phyloP scores from a whole-genome alignment of 352 stramenopile species.

The Thalassiosira exigua region DNA sequence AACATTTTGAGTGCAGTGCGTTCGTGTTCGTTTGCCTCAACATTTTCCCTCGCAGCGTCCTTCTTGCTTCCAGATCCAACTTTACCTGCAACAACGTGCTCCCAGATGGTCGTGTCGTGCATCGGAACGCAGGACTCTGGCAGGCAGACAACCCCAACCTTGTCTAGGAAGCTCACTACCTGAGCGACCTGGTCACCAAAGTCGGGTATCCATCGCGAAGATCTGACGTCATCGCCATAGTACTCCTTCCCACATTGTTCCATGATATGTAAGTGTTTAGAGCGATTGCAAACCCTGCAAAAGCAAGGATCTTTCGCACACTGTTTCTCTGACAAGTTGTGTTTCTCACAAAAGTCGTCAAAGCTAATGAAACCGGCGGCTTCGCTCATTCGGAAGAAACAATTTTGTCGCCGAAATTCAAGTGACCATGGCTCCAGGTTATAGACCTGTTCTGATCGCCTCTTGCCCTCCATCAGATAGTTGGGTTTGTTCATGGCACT shows the following conservation, averaged over 20 bases:
- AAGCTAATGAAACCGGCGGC: not conserved
- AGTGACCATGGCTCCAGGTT: not conserved
- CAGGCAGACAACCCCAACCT: too few relatives aligned
- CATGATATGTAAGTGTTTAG: not conserved
- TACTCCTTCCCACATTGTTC: not conserved
- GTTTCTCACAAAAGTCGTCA: not conserved
- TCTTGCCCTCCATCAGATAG: constrained; percentile 5
- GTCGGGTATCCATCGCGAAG: too few relatives aligned
- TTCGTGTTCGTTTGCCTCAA: not conserved
- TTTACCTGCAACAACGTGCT: not conserved
- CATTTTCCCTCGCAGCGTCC: not conserved
- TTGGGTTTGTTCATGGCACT: not conserved
- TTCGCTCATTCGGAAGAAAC: constrained; percentile 8
- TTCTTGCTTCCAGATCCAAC: not conserved
- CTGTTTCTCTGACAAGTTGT: not conserved
- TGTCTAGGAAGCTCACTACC: too few relatives aligned
- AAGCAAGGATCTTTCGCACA: not conserved
- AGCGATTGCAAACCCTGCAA: not conserved
- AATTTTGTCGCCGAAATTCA: constrained; percentile 7
- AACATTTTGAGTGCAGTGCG: not conserved
- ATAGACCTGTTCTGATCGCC: constrained; percentile 7
- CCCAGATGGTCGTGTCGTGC: not conserved
- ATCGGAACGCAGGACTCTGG: too few relatives aligned
- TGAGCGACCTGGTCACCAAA: too few relatives aligned
- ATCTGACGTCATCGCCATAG: too few relatives aligned